These are phyloP conservation scores for Acanthamoeba lenticulata DNA, from an alignment of 208 protist genomes.

Conservation along the genomic window DNA sequence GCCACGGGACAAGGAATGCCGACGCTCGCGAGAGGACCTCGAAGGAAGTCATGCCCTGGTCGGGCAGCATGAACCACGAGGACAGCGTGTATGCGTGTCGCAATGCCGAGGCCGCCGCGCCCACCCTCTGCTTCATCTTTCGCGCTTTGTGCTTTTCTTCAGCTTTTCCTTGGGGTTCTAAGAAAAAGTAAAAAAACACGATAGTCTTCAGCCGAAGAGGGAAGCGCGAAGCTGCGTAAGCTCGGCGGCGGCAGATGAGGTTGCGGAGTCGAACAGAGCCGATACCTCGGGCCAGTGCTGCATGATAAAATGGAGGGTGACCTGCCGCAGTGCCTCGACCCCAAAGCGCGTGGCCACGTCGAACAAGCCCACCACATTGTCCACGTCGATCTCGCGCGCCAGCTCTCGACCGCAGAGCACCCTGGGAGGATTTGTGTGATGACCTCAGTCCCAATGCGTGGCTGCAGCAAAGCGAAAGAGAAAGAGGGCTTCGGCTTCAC, in stretches of 20 bases:
- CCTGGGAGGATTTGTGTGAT: background rate
- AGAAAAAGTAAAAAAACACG: no score
- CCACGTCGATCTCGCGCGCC: background rate
- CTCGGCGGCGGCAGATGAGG: no score
- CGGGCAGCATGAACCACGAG: conserved; percentile 53
- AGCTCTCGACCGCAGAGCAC: background rate
- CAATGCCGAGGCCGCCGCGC: background rate
- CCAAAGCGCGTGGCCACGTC: background rate
- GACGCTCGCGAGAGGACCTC: conserved; percentile 65
- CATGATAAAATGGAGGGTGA: background rate
- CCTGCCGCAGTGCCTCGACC: background rate
- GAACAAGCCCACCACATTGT: background rate
- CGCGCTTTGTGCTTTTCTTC: no score
- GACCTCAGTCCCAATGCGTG: background rate
- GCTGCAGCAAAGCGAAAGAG: background rate
- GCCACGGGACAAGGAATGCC: conserved; percentile 38
- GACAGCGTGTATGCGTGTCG: conserved; percentile 46
- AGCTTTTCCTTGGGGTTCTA: background rate
- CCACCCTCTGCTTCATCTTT: background rate
- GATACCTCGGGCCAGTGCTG: background rate
- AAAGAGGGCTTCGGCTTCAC: no score
- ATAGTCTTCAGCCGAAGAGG: no score
- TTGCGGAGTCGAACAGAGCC: background rate
- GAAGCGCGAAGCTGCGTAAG: no score
- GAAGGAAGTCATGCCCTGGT: conserved; percentile 61